Conservation (phyloP, 768 basidiomycete species). For the Mycena filopes region DNA sequence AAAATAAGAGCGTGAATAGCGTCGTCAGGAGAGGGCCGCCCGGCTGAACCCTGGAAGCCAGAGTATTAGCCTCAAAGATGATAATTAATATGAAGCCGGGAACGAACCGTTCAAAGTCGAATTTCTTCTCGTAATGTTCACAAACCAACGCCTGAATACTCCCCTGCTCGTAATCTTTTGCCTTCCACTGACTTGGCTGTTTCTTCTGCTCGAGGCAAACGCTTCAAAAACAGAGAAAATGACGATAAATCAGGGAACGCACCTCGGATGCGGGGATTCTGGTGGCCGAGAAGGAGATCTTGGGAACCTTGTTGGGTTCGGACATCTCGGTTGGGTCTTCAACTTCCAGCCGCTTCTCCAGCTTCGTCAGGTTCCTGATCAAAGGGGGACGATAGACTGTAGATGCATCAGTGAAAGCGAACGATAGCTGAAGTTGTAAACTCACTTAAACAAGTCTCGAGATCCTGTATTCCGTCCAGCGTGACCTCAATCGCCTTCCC, state of each 20-base stretch:
- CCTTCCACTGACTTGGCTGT: neutral
- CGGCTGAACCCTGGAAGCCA: neutral
- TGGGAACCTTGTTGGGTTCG: neutral
- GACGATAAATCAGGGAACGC: neutral
- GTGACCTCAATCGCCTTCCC: neutral
- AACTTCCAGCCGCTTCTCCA: constrained; percentile 11
- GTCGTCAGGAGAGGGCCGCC: constrained; percentile 16
- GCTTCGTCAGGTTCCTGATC: constrained; percentile 2
- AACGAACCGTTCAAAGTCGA: constrained; percentile 4
- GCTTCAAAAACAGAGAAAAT: neutral
- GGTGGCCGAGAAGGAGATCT: neutral
- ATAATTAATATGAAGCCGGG: neutral
- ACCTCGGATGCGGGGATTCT: neutral
- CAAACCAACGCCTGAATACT: constrained; percentile 10
- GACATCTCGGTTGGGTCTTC: neutral
- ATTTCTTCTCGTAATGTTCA: constrained; percentile 4
- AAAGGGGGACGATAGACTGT: constrained; percentile 14
- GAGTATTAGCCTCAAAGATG: neutral
- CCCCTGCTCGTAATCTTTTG: neutral
- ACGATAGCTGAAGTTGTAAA: neutral
- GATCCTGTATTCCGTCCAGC: neutral
- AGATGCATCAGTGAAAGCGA: neutral
- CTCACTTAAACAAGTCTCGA: constrained; percentile 1
- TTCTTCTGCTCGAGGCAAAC: constrained; percentile 8
- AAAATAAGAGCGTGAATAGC: constrained; percentile 53